phyloP scores from a whole-genome alignment of 495 filamentous ascomycete species.

The Barbatosphaeria neglecta region DNA sequence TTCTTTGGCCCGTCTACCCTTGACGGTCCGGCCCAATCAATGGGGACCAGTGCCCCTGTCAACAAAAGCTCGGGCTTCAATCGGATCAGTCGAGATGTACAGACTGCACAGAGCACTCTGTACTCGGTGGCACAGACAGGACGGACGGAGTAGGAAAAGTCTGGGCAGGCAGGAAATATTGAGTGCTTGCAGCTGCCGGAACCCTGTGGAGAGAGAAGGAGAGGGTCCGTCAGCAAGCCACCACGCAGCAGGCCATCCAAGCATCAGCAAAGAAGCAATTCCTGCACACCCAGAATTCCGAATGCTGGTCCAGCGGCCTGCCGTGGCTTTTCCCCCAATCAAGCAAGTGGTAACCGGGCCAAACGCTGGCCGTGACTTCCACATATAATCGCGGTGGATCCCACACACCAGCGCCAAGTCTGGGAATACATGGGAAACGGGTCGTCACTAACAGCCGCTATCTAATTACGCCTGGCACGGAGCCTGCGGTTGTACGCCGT shows the following conservation, averaged over 20 bases:
- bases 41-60: not conserved
- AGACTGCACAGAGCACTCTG: too few relatives aligned
- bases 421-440: not conserved
- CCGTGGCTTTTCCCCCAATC: not conserved
- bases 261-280: too few relatives aligned
- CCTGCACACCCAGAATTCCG: too few relatives aligned
- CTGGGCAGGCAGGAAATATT: not conserved
- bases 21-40: too few relatives aligned
- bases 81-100: not conserved
- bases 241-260: too few relatives aligned
- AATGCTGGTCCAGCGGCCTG: too few relatives aligned
- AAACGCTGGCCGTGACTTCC: too few relatives aligned
- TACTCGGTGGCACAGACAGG: too few relatives aligned
- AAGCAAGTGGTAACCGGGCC: too few relatives aligned
- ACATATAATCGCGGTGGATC: not conserved
- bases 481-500: not conserved
- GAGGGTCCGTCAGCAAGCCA: too few relatives aligned
- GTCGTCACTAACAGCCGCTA: conserved; percentile 9
- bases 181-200: conserved; percentile 1
- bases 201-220: too few relatives aligned
- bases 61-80: not conserved
- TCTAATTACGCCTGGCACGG: not conserved
- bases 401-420: not conserved
- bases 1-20: too few relatives aligned
- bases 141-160: not conserved